Evolutionary conservation across 805 yeast species (phyloP).

Genomic region (Zygosaccharomyces pseudorouxii): DNA sequence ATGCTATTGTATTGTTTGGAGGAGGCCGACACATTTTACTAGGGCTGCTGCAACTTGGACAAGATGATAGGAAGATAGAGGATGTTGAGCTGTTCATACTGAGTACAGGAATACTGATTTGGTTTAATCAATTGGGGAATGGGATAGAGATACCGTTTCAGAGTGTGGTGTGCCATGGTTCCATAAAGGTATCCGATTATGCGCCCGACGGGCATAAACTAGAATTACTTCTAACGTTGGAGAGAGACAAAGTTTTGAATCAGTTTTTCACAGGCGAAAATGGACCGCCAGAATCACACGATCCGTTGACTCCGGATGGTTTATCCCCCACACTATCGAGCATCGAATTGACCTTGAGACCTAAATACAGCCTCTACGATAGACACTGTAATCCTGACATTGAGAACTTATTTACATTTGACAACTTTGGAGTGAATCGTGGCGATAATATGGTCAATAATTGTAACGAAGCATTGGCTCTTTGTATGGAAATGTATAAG

Average conservation of each 20-base stretch:
- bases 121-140: slow-evolving; percentile 36
- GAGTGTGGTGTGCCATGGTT: slow-evolving; percentile 33
- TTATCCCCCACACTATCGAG: slow-evolving; percentile 17
- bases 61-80: slow-evolving; percentile 11
- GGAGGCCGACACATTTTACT: slow-evolving; percentile 40
- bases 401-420: slow-evolving; percentile 37
- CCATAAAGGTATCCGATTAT: slow-evolving; percentile 11
- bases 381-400: slow-evolving; percentile 35
- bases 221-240: slow-evolving; percentile 28
- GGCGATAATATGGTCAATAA: slow-evolving; percentile 38
- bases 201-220: slow-evolving; percentile 27
- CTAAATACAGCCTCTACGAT: slow-evolving; percentile 36
- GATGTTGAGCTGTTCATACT: slow-evolving; percentile 38
- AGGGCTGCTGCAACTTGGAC: slow-evolving; percentile 16
- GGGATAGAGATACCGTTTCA: slow-evolving; percentile 39
- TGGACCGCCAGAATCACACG: slow-evolving; percentile 1
- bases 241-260: slow-evolving; percentile 24
- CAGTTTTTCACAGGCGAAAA: slow-evolving; percentile 21
- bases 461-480: slow-evolving; percentile 37
- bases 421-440: slow-evolving; percentile 38
- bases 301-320: not conserved
- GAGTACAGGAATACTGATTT: slow-evolving; percentile 36
- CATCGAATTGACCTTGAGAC: slow-evolving; percentile 35
- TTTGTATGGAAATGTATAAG: slow-evolving; percentile 32
- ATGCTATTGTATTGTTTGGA: slow-evolving; percentile 36